Evolutionary conservation across 2,329 filamentous ascomycete genomes (phyloP).

Genomic region (Penicillium brevicompactum): DNA sequence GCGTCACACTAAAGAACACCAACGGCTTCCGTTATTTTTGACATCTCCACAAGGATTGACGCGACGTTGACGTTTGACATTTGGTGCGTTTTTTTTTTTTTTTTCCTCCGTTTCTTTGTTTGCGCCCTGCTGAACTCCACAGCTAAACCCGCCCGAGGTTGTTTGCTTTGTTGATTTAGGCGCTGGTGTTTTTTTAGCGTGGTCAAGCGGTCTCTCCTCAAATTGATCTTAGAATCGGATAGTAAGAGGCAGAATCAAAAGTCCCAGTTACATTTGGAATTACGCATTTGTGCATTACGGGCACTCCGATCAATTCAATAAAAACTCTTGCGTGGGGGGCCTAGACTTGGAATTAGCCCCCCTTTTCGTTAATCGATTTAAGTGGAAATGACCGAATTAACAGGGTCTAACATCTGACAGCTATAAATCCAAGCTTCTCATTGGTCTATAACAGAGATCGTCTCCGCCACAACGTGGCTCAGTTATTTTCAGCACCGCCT

Average conservation of each 20-base stretch:
- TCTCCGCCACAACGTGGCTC: conserved; percentile 22
- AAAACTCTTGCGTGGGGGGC: neutral
- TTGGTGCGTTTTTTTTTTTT: neutral
- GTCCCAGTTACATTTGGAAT: conserved; percentile 5
- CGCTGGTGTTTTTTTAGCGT: neutral
- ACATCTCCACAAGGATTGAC: neutral
- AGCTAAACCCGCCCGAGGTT: neutral
- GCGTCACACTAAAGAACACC: neutral
- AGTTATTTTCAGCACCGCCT: conserved; percentile 15
- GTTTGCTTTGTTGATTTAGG: conserved; percentile 4
- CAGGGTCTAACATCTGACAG: neutral
- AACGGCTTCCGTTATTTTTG: neutral
- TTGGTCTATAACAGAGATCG: neutral
- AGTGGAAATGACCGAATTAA: neutral
- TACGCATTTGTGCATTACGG: neutral
- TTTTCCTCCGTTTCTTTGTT: conserved; percentile 8
- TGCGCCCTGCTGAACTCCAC: neutral
- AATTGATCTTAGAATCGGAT: neutral
- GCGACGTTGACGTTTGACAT: conserved; percentile 2
- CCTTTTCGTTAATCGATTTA: neutral
- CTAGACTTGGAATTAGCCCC: conserved; percentile 2
- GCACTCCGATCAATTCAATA: conserved; percentile 1
- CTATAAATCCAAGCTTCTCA: neutral
- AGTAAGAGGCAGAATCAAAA: neutral
- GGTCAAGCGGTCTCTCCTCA: neutral